A percentile compares a stretch with the other conserved stretches of the same genome.
These are phyloP conservation scores for Mortierella sp. DNA, from an alignment of 371 early-diverging fungal species.

Conservation along the genomic window DNA sequence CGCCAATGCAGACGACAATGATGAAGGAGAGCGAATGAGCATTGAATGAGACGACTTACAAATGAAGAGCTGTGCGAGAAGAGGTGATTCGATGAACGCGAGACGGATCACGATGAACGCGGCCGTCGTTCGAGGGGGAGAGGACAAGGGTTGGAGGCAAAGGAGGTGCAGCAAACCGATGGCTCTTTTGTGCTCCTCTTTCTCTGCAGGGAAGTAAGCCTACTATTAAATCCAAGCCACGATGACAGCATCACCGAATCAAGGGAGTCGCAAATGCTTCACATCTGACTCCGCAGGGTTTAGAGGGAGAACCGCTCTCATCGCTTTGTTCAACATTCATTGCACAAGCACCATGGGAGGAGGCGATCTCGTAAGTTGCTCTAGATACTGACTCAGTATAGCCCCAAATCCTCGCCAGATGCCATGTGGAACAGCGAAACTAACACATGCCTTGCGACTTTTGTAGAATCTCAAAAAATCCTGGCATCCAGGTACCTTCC, in stretches of 20 bases:
- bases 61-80: background rate
- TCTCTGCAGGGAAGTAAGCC: conserved; percentile 1
- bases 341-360: conserved; percentile 65
- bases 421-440: background rate
- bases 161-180: background rate
- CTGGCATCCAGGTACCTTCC: conserved; percentile 95
- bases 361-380: conserved; percentile 69
- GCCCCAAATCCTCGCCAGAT: background rate
- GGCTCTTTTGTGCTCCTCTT: conserved; percentile 5
- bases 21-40: background rate
- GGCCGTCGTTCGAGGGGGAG: background rate
- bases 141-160: conserved; percentile 6
- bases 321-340: conserved; percentile 1
- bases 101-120: conserved; percentile 16
- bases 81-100: conserved; percentile 10
- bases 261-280: too few relatives aligned
- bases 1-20: background rate
- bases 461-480: conserved; percentile 91
- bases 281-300: too few relatives aligned
- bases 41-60: conserved; percentile 9
- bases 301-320: too few relatives aligned
- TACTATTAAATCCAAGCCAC: background rate
- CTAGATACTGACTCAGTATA: background rate
- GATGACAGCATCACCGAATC: conserved; percentile 17
- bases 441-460: background rate